Percentiles rank a stretch among this genome's conserved stretches.
These are phyloP conservation scores for Talaromyces sp. DNA, from an alignment of 2,329 filamentous ascomycete species.

Conservation along the genomic window DNA sequence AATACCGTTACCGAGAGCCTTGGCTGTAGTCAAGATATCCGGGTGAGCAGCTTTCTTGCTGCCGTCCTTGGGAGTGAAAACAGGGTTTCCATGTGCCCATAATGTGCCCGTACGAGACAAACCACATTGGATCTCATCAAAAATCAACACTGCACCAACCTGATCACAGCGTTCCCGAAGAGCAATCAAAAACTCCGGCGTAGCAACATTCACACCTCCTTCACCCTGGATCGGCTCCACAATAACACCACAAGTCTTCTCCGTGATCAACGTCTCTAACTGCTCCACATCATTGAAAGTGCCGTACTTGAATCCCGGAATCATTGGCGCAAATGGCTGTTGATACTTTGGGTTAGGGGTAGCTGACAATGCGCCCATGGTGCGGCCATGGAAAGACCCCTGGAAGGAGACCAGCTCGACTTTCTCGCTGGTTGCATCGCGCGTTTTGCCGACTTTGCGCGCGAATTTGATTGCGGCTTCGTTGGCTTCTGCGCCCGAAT, in stretches of 20 bases:
- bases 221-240: slow-evolving; percentile 97
- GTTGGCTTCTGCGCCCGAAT: slow-evolving; percentile 95
- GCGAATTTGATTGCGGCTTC: slow-evolving; percentile 97
- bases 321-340: slow-evolving; percentile 88
- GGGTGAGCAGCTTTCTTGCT: slow-evolving; percentile 70
- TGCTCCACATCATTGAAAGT: slow-evolving; percentile 76
- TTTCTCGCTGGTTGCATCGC: slow-evolving; percentile 70
- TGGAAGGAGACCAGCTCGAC: slow-evolving; percentile 85
- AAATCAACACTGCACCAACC: slow-evolving; percentile 84
- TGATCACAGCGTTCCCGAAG: slow-evolving; percentile 81
- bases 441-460: slow-evolving; percentile 77
- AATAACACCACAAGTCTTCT: slow-evolving; percentile 88
- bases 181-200: slow-evolving; percentile 75
- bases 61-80: slow-evolving; percentile 42
- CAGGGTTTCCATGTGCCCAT: slow-evolving; percentile 80
- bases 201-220: slow-evolving; percentile 83
- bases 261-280: slow-evolving; percentile 71
- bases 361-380: slow-evolving; percentile 91
- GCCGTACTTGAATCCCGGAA: slow-evolving; percentile 87
- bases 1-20: slow-evolving; percentile 94
- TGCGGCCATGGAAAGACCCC: slow-evolving; percentile 91
- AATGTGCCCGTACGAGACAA: slow-evolving; percentile 80
- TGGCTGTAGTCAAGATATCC: slow-evolving; percentile 89
- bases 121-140: slow-evolving; percentile 97
- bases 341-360: slow-evolving; percentile 99